phyloP scores from a whole-genome alignment of 23 red algal species.

The Gracilaria vermiculophylla region DNA sequence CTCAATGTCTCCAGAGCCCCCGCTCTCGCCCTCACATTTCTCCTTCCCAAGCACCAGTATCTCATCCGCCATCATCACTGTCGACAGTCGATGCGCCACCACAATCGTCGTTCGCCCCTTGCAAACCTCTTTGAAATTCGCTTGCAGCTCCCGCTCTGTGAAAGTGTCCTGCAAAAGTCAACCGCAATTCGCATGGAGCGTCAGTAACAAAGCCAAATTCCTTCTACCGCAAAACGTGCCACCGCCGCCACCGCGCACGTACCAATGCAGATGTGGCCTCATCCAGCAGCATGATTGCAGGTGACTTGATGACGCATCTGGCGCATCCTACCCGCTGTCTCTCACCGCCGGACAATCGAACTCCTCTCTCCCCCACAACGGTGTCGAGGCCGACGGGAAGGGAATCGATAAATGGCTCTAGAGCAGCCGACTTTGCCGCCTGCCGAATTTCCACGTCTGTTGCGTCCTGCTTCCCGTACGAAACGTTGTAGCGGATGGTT shows the following conservation, averaged over 20 bases:
- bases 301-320: slow-evolving; percentile 78
- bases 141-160: slow-evolving; percentile 87
- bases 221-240: neutral
- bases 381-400: slow-evolving; percentile 86
- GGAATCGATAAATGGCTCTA: slow-evolving; percentile 70
- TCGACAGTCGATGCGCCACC: slow-evolving; percentile 90
- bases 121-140: slow-evolving; percentile 65
- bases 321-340: slow-evolving; percentile 91
- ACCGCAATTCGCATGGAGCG: neutral
- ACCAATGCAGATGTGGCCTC: slow-evolving; percentile 89
- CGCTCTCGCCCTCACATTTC: neutral
- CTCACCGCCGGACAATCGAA: slow-evolving; percentile 91
- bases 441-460: slow-evolving; percentile 45
- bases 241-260: neutral
- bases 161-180: slow-evolving; percentile 50
- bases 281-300: slow-evolving; percentile 80
- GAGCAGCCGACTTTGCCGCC: slow-evolving; percentile 68
- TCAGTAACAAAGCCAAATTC: neutral
- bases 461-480: slow-evolving; percentile 80
- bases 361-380: slow-evolving; percentile 80
- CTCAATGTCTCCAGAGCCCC: neutral
- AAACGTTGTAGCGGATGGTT: slow-evolving; percentile 85
- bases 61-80: slow-evolving; percentile 84
- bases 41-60: slow-evolving; percentile 85
- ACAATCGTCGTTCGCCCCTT: slow-evolving; percentile 89